These are phyloP conservation scores for Pyrenophora tritici-repentis DNA, from an alignment of 2,329 filamentous ascomycete genomes.

Conservation along the genomic window DNA sequence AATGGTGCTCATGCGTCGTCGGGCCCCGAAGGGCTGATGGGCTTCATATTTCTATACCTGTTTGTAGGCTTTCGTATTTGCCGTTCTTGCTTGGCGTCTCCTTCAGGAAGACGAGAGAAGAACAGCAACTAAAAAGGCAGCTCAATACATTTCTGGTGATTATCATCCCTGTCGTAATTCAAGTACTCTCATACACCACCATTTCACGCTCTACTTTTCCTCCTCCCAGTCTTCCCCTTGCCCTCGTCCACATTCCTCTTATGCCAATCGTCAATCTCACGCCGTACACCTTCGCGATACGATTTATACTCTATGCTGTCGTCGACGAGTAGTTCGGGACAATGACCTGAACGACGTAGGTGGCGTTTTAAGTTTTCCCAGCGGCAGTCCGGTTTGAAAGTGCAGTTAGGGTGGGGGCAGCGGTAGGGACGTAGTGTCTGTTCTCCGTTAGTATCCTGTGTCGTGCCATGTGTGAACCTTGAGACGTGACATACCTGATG, in stretches of 20 bases:
- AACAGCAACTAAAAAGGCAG: too few species aligned
- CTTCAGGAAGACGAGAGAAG: too few species aligned
- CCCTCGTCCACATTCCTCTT: slow-evolving; percentile 34
- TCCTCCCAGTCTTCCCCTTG: slow-evolving; percentile 22
- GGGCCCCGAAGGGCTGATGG: too few species aligned
- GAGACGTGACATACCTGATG: slow-evolving; percentile 34
- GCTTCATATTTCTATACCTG: too few species aligned
- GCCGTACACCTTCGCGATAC: slow-evolving; percentile 40
- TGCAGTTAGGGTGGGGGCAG: slow-evolving; percentile 45
- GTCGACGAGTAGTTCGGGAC: slow-evolving; percentile 42
- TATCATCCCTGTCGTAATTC: background rate
- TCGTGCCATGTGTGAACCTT: too few species aligned
- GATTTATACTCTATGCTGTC: slow-evolving; percentile 39
- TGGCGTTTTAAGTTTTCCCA: slow-evolving; percentile 49
- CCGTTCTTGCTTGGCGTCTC: too few species aligned
- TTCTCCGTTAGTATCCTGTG: background rate
- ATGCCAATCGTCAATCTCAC: slow-evolving; percentile 44
- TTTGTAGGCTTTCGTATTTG: too few species aligned
- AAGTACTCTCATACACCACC: background rate
- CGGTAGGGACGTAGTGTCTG: slow-evolving; percentile 45
- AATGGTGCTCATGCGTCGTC: too few species aligned
- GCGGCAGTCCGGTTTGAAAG: slow-evolving; percentile 46
- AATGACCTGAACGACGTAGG: slow-evolving; percentile 44
- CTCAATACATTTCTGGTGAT: too few species aligned
- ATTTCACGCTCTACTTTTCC: slow-evolving; percentile 21